Percentiles rank a stretch among this genome's conserved stretches.
phyloP scores from a whole-genome alignment of 2,329 filamentous ascomycete genomes.

The Pestalotiopsis sp. region DNA sequence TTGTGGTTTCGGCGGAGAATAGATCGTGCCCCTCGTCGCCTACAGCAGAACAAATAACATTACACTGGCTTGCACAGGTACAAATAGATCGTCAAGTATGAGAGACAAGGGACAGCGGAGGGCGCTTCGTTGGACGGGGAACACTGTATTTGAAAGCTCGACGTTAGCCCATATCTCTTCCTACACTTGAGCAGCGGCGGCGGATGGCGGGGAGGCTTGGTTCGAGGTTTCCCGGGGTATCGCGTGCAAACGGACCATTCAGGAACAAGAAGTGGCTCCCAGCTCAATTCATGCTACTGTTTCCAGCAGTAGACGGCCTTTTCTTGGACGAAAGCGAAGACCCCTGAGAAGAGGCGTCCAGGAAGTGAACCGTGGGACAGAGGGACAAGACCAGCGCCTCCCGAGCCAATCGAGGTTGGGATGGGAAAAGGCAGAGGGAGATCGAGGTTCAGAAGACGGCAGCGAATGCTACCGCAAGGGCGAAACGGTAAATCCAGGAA shows the following conservation, averaged over 20 bases:
- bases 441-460: conserved; percentile 7
- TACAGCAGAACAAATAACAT: conserved; percentile 22
- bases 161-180: neutral
- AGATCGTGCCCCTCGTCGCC: neutral
- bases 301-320: neutral
- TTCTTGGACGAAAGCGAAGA: neutral
- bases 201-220: neutral
- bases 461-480: conserved; percentile 4
- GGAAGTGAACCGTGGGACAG: neutral
- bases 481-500: conserved; percentile 9
- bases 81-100: conserved; percentile 5
- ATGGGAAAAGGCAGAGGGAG: neutral
- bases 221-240: neutral
- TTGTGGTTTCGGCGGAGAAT: neutral
- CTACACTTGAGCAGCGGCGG: neutral
- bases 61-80: conserved; percentile 19
- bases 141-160: conserved; percentile 4
- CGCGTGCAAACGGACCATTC: conserved; percentile 9
- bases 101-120: neutral
- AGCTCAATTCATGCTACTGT: neutral
- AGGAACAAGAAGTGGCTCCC: neutral
- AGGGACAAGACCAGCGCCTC: neutral
- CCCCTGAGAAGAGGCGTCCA: neutral
- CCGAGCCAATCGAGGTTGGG: neutral
- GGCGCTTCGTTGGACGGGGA: neutral